phyloP scores from a whole-genome alignment of 257 asterid species.

The Jacaranda copaia region DNA sequence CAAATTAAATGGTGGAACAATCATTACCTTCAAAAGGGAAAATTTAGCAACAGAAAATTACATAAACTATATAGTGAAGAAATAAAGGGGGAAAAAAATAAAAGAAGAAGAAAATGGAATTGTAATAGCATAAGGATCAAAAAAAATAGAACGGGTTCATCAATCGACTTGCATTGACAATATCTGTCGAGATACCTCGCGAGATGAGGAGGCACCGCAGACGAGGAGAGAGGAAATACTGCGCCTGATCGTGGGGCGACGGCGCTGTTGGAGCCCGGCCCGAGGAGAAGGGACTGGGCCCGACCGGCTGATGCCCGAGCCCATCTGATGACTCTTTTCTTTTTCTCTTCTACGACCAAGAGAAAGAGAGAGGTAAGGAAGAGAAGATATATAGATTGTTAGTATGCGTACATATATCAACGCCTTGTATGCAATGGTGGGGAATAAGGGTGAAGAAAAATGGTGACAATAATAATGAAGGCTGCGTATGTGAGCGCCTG shows the following conservation, averaged over 20 bases:
- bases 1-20: constrained; percentile 11
- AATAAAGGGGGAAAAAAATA: not conserved
- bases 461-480: constrained; percentile 40
- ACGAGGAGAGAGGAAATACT: constrained; percentile 54
- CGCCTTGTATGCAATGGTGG: constrained; percentile 37
- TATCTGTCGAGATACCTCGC: constrained; percentile 28
- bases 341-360: constrained; percentile 38
- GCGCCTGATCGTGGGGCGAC: constrained; percentile 45
- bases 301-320: constrained; percentile 58
- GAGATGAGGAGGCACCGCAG: constrained; percentile 57
- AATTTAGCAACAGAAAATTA: not conserved
- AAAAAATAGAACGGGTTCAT: not conserved
- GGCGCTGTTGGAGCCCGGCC: constrained; percentile 40
- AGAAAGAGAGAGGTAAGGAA: constrained; percentile 4
- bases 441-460: constrained; percentile 40
- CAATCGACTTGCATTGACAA: constrained; percentile 1
- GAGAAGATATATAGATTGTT: constrained; percentile 20
- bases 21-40: constrained; percentile 11
- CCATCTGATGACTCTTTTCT: constrained; percentile 45
- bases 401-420: constrained; percentile 13
- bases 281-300: constrained; percentile 42
- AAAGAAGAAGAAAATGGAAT: not conserved
- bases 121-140: not conserved
- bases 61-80: constrained; percentile 6
- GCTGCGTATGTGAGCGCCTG: constrained; percentile 22